phyloP scores from a whole-genome alignment of 2,329 filamentous ascomycete genomes.

The Botrytis porri region DNA sequence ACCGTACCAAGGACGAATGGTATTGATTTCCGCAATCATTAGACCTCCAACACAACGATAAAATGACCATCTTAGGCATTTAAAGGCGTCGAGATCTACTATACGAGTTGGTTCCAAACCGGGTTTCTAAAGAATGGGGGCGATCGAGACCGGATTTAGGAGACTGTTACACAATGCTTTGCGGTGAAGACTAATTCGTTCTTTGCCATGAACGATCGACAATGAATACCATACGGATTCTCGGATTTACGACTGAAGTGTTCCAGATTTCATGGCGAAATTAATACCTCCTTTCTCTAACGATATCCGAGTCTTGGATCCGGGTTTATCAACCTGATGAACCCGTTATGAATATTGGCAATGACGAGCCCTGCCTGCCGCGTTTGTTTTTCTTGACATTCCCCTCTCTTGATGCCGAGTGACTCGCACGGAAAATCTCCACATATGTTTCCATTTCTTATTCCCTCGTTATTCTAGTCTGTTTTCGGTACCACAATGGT shows the following conservation, averaged over 20 bases:
- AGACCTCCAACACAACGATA: neutral
- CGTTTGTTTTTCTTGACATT: too few relatives aligned
- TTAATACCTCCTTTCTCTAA: neutral
- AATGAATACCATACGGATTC: neutral
- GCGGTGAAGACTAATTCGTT: conserved; percentile 14
- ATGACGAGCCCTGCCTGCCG: neutral
- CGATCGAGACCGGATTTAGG: conserved; percentile 6
- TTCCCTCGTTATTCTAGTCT: neutral
- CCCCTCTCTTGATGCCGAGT: neutral
- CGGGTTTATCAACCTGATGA: neutral
- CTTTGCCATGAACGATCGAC: conserved; percentile 14
- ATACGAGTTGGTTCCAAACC: neutral
- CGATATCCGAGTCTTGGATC: neutral
- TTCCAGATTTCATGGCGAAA: neutral
- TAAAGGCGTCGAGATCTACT: conserved; percentile 6
- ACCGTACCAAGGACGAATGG: conserved; percentile 3
- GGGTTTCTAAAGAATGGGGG: conserved; percentile 6
- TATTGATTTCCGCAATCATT: conserved; percentile 1
- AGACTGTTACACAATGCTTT: conserved; percentile 11
- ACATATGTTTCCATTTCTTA: neutral
- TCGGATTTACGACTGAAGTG: conserved; percentile 7
- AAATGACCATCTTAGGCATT: conserved; percentile 2
- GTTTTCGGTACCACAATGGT: neutral
- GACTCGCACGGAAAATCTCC: neutral
- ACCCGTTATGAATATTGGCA: neutral